Percentiles rank a stretch among this genome's conserved stretches.
Evolutionary conservation across 768 basidiomycete genomes (phyloP).

Genomic region (Pleurotus tuoliensis): DNA sequence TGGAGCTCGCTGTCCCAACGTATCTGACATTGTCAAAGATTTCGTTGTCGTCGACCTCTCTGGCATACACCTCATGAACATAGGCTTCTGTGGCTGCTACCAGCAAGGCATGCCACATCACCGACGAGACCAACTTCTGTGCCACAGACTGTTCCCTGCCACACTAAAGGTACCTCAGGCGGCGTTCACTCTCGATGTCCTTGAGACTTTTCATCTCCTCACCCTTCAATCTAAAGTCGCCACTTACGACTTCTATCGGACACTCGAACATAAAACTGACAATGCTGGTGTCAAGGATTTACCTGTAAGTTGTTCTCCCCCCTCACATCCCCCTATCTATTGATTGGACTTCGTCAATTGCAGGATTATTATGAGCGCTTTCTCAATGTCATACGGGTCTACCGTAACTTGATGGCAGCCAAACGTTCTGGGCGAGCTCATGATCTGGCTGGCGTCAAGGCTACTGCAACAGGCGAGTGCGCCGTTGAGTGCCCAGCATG

Average conservation of each 20-base stretch:
- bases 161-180: slow-evolving; percentile 15
- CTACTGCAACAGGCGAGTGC: no score
- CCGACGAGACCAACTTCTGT: slow-evolving; percentile 16
- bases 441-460: no score
- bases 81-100: slow-evolving; percentile 22
- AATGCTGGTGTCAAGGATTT: slow-evolving; percentile 5
- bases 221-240: slow-evolving; percentile 19
- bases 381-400: no score
- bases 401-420: no score
- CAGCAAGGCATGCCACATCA: not conserved
- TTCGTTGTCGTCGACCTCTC: slow-evolving; percentile 21
- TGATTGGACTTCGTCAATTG: no score
- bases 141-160: slow-evolving; percentile 15
- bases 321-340: no score
- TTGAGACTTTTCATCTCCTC: slow-evolving; percentile 16
- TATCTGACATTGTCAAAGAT: not conserved
- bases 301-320: not conserved
- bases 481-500: no score
- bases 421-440: no score
- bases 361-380: no score
- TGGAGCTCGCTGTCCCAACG: no score
- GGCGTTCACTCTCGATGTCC: slow-evolving; percentile 16
- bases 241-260: slow-evolving; percentile 15
- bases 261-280: slow-evolving; percentile 12
- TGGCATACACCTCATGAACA: slow-evolving; percentile 19